A percentile compares a stretch with the other conserved stretches of the same genome.
These are phyloP conservation scores for Periconia sp. DNA, from an alignment of 2,329 filamentous ascomycete genomes.

Conservation along the genomic window DNA sequence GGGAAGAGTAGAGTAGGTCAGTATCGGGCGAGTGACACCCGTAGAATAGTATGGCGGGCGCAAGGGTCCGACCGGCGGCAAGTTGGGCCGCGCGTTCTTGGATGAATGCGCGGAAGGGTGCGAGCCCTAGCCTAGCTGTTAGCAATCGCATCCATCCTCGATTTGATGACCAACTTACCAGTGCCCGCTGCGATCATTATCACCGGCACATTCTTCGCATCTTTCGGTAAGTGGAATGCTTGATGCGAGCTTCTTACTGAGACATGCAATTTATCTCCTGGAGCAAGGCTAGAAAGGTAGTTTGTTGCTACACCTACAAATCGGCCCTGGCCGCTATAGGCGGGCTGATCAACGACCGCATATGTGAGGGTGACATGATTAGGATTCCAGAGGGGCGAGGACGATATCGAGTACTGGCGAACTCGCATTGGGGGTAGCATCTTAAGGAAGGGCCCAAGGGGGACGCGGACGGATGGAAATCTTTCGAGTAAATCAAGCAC, in stretches of 20 bases:
- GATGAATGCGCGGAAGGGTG: constrained; percentile 52
- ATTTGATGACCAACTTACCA: too few species aligned
- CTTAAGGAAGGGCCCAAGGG: constrained; percentile 70
- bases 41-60: constrained; percentile 68
- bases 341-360: constrained; percentile 65
- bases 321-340: constrained; percentile 52
- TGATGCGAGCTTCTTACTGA: constrained; percentile 49
- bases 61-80: constrained; percentile 59
- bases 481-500: constrained; percentile 73
- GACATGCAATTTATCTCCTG: constrained; percentile 52
- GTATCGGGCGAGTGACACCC: constrained; percentile 63
- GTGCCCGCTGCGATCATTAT: constrained; percentile 49
- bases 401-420: constrained; percentile 82
- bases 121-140: constrained; percentile 45
- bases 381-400: constrained; percentile 68
- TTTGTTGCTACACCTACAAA: constrained; percentile 52
- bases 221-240: constrained; percentile 53
- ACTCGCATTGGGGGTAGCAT: constrained; percentile 80
- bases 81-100: constrained; percentile 50
- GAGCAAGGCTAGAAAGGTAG: constrained; percentile 49
- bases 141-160: too few species aligned
- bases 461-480: constrained; percentile 62
- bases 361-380: constrained; percentile 70
- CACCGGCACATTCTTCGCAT: constrained; percentile 48
- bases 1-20: constrained; percentile 67